Evolutionary conservation across 2,329 filamentous ascomycete genomes (phyloP).

Genomic region (Herpotrichia juniperi): DNA sequence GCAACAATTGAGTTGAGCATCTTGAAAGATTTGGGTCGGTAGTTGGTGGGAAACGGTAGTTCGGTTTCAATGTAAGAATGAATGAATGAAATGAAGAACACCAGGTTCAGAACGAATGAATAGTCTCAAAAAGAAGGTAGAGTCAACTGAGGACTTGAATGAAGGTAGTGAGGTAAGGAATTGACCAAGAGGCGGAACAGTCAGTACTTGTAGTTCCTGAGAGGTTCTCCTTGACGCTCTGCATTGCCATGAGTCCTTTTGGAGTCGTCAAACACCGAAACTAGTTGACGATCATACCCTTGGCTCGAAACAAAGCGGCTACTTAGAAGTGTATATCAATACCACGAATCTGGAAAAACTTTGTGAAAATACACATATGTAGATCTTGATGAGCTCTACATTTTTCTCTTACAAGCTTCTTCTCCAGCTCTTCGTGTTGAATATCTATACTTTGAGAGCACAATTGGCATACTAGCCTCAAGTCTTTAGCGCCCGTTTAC

Average conservation of each 20-base stretch:
- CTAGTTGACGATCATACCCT: neutral
- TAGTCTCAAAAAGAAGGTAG: neutral
- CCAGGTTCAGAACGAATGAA: conserved; percentile 1
- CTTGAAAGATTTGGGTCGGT: conserved; percentile 17
- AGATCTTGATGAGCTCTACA: neutral
- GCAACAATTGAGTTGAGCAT: conserved; percentile 38
- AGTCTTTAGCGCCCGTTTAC: neutral
- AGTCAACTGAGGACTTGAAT: neutral
- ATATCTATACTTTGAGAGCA: neutral
- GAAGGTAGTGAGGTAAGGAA: neutral
- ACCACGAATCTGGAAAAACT: neutral
- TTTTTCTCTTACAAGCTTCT: neutral
- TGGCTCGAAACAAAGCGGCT: neutral
- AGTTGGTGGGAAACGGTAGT: conserved; percentile 1
- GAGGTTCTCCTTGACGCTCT: neutral
- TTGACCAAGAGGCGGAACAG: neutral
- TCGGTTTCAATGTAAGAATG: conserved; percentile 9
- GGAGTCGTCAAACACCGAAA: neutral
- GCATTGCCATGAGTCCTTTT: neutral
- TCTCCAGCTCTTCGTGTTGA: neutral
- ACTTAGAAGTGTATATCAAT: neutral
- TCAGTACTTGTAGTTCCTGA: neutral
- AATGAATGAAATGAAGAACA: conserved; percentile 3
- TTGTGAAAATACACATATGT: neutral
- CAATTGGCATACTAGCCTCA: neutral